phyloP scores from a whole-genome alignment of 2,329 filamentous ascomycete species.

The Hirsutella thompsonii region DNA sequence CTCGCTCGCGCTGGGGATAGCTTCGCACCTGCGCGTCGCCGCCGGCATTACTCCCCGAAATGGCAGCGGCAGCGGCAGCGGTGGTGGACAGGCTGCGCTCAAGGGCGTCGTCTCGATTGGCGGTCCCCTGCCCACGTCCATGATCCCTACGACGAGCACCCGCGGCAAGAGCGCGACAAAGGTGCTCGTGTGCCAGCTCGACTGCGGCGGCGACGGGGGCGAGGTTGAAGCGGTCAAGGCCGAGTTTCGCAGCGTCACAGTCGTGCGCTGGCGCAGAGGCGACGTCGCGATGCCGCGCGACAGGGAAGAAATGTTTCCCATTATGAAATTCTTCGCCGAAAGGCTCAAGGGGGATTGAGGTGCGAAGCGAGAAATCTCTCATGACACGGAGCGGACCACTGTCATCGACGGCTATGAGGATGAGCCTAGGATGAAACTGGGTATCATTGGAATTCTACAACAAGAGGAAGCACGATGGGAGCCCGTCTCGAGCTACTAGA shows the following conservation, averaged over 20 bases:
- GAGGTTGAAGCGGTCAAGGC: conserved; percentile 50
- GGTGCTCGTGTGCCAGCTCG: conserved; percentile 47
- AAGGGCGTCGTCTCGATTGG: conserved; percentile 53
- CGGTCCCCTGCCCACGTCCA: conserved; percentile 40
- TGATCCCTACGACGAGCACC: conserved; percentile 30
- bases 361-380: not conserved
- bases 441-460: not conserved
- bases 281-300: conserved; percentile 75
- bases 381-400: not conserved
- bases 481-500: not conserved
- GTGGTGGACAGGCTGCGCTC: too few species aligned
- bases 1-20: conserved; percentile 44
- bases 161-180: conserved; percentile 48
- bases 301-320: conserved; percentile 74
- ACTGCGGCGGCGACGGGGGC: conserved; percentile 48
- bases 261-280: conserved; percentile 54
- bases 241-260: conserved; percentile 53
- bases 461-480: not conserved
- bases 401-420: not conserved
- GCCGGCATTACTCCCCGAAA: not conserved
- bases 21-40: conserved; percentile 28
- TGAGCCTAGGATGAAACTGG: too few species aligned
- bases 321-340: conserved; percentile 74
- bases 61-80: conserved; percentile 11
- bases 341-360: conserved; percentile 30